Percentiles rank a stretch among this genome's conserved stretches.
These are phyloP conservation scores for Phytophthora idaei DNA, from an alignment of 352 stramenopile species.

Conservation along the genomic window DNA sequence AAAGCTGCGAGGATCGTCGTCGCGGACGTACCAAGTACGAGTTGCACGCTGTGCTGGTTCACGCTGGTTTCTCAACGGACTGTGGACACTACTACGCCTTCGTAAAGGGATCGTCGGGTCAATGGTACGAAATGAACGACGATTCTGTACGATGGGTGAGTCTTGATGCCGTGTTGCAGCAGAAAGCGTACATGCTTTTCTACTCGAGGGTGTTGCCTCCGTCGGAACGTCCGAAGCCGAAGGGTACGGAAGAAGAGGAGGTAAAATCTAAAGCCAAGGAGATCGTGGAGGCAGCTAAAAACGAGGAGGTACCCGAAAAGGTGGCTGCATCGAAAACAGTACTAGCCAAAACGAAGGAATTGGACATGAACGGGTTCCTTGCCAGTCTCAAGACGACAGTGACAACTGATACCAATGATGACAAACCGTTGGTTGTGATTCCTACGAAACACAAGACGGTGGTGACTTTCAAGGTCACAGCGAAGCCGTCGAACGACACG, in stretches of 20 bases:
- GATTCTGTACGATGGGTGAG: constrained; percentile 87
- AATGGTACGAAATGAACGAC: constrained; percentile 95
- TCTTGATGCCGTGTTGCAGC: constrained; percentile 83
- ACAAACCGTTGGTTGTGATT: constrained; percentile 24
- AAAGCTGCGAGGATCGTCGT: constrained; percentile 55
- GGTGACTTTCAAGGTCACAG: constrained; percentile 45
- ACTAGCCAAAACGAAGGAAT: constrained; percentile 41
- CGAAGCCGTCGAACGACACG: constrained; percentile 9
- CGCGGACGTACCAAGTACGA: constrained; percentile 69
- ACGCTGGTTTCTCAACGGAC: constrained; percentile 87
- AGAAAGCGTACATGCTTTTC: constrained; percentile 93
- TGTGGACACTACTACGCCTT: constrained; percentile 93
- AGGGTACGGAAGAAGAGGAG: constrained; percentile 31
- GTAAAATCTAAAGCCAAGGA: constrained; percentile 37
- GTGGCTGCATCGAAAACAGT: constrained; percentile 22
- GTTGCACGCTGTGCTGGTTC: constrained; percentile 85
- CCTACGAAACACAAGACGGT: constrained; percentile 37
- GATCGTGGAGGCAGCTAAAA: constrained; percentile 7
- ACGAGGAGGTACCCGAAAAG: constrained; percentile 27
- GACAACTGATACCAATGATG: constrained; percentile 5
- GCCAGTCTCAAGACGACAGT: constrained; percentile 61
- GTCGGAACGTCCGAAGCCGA: constrained; percentile 46
- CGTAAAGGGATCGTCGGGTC: constrained; percentile 84
- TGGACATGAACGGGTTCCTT: constrained; percentile 75
- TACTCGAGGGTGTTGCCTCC: constrained; percentile 77